These are phyloP conservation scores for Leccinum disarticulatum DNA, from an alignment of 768 basidiomycete species.

Conservation along the genomic window DNA sequence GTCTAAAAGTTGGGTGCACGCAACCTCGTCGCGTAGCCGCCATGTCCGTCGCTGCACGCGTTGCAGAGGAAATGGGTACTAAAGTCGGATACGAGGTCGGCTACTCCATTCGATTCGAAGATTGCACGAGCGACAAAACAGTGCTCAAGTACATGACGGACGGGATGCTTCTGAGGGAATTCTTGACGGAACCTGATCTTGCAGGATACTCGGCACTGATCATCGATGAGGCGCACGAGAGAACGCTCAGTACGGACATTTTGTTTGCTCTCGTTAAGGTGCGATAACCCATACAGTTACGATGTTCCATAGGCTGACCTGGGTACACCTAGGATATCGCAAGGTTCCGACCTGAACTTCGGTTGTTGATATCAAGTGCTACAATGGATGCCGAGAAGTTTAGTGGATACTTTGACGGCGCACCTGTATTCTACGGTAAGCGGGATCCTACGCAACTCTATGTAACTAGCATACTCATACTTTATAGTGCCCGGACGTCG, in stretches of 20 bases:
- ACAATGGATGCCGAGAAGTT: conserved; percentile 99
- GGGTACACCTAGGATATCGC: conserved; percentile 76
- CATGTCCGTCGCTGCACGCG: conserved; percentile 98
- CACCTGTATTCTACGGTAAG: conserved; percentile 91
- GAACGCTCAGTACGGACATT: conserved; percentile 97
- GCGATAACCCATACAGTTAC: conserved; percentile 35
- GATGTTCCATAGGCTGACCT: conserved; percentile 26
- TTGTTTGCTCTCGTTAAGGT: conserved; percentile 98
- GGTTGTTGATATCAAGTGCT: conserved; percentile 91
- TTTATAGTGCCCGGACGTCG: conserved; percentile 87
- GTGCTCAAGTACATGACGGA: conserved; percentile 99
- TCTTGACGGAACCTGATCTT: conserved; percentile 94
- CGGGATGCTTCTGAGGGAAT: conserved; percentile 96
- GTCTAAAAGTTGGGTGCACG: conserved; percentile 85
- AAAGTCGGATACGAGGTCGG: conserved; percentile 98
- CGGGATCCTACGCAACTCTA: conserved; percentile 5
- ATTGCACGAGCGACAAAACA: conserved; percentile 99
- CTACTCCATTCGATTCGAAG: conserved; percentile 99
- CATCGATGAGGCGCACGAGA: conserved; percentile 98
- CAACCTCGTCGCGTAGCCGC: conserved; percentile 98
- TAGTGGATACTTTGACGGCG: conserved; percentile 94
- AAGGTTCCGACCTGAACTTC: conserved; percentile 91
- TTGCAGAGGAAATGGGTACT: conserved; percentile 97
- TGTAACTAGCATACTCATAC: conserved; percentile 4
- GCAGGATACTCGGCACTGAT: conserved; percentile 92